Evolutionary conservation across 305 asterid genomes (phyloP), one percentile per base, ranked within the genome.

Genomic region (Rubia occidens): DNA sequence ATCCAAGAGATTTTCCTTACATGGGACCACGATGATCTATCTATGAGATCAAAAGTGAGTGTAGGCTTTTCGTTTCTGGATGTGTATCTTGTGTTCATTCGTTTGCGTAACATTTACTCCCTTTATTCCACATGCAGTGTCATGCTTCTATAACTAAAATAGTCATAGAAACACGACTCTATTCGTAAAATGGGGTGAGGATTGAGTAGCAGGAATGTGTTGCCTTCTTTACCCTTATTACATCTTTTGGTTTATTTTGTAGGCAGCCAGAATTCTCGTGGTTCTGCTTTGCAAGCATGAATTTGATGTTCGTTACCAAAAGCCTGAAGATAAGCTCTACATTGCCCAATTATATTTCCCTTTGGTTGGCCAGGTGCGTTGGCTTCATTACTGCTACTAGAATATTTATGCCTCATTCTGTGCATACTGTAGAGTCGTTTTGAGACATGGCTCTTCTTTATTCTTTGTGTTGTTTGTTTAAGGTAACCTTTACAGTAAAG

Each of bases 1-100:
- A 88, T 94, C 70, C 99, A 94, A 89, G 99, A 94, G 85, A 89
- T 91, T 79, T 94, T 94, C 83, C 96, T 94, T 71, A 89, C 99
- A 44, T 94, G 96, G 99, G 99, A 94, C 82, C 99, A 94, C 49
- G 99, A 94, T 79, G 99, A 91, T 84, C 76, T 89, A 74, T 77
- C 96, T 26, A 89, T 91, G 97, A 89, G 99, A 68, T 87, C 91
- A 73, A 94, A 94, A 89, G 99, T 91, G 84, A 81, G 88, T 77
- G 59, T 77, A 43, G 37, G 67, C 14, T 32, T 51, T 3, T 8
- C 18, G 13, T 67, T 53, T n/a, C 69, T 60, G 66, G 71, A 66
- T 67, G 62, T 72, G 70, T 60, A 68, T 60, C 35, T 54, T 53
- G 62, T 64, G 70, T 64, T 55, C 32, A 60, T 26, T 64, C 64